Conservation (phyloP, 2,329 filamentous ascomycete genomes). For the Aspergillus alliaceus region DNA sequence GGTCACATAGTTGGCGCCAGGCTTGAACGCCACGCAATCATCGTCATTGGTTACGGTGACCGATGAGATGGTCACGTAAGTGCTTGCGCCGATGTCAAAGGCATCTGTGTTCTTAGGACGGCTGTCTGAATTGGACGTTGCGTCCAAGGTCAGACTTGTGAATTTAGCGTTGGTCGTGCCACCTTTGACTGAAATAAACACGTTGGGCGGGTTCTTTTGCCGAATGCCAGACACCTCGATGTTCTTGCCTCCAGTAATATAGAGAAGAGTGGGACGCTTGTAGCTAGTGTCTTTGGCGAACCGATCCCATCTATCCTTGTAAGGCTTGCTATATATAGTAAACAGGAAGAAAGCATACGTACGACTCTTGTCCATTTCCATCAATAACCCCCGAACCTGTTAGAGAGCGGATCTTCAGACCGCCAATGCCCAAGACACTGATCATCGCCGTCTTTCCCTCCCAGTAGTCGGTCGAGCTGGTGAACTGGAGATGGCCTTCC, state of each 20-base stretch:
- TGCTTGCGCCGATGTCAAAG: conserved; percentile 43
- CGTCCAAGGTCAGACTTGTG: conserved; percentile 39
- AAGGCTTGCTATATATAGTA: background rate
- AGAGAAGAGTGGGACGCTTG: conserved; percentile 43
- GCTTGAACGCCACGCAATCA: conserved; percentile 50
- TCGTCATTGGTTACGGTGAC: conserved; percentile 44
- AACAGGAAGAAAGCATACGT: background rate
- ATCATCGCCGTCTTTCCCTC: conserved; percentile 43
- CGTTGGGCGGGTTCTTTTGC: conserved; percentile 47
- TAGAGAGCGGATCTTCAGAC: conserved; percentile 41
- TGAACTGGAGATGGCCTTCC: conserved; percentile 45
- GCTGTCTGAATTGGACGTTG: conserved; percentile 41
- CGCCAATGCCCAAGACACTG: conserved; percentile 37
- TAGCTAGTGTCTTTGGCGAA: conserved; percentile 43
- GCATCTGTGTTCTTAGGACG: conserved; percentile 46
- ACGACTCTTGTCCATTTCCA: conserved; percentile 48
- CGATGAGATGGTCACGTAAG: conserved; percentile 38
- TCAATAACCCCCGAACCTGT: conserved; percentile 47
- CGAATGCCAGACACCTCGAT: conserved; percentile 40
- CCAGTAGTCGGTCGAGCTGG: conserved; percentile 45
- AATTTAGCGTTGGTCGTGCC: conserved; percentile 38
- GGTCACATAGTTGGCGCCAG: conserved; percentile 40
- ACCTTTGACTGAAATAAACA: conserved; percentile 45
- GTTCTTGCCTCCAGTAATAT: conserved; percentile 40
- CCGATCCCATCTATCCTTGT: conserved; percentile 30